Conservation (phyloP, 2,329 filamentous ascomycete genomes). For the Talaromyces amestolkiae region DNA sequence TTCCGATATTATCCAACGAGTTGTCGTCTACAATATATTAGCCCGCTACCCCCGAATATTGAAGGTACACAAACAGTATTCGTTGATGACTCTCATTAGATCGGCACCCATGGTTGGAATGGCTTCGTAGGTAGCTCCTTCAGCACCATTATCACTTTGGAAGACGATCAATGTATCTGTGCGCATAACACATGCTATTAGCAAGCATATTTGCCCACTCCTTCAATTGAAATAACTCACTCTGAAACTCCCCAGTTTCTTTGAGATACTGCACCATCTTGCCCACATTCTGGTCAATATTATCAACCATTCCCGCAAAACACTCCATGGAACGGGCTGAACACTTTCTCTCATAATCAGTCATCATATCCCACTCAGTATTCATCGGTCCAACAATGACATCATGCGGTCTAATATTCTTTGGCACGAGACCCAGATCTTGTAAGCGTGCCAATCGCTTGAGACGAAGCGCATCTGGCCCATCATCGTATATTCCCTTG, state of each 20-base stretch:
- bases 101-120: too few relatives aligned
- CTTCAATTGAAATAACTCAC: too few relatives aligned
- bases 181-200: too few relatives aligned
- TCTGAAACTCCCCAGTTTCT: slow-evolving; percentile 45
- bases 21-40: too few relatives aligned
- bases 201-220: too few relatives aligned
- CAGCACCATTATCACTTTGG: slow-evolving; percentile 52
- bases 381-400: slow-evolving; percentile 16
- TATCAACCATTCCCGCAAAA: slow-evolving; percentile 53
- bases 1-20: too few relatives aligned
- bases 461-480: slow-evolving; percentile 4
- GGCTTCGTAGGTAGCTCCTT: slow-evolving; percentile 35
- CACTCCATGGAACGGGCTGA: slow-evolving; percentile 47
- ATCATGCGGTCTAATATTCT: slow-evolving; percentile 16
- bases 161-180: slow-evolving; percentile 54
- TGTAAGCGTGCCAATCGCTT: not conserved
- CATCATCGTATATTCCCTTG: slow-evolving; percentile 1
- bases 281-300: slow-evolving; percentile 47
- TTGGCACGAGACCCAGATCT: slow-evolving; percentile 5
- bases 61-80: too few relatives aligned
- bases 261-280: slow-evolving; percentile 48
- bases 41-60: too few relatives aligned
- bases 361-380: slow-evolving; percentile 23
- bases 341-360: slow-evolving; percentile 23
- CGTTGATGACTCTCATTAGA: too few relatives aligned